Evolutionary conservation across 2,329 filamentous ascomycete genomes (phyloP), one percentile per base, ranked within the genome.

Genomic region (Beauveria sp.): DNA sequence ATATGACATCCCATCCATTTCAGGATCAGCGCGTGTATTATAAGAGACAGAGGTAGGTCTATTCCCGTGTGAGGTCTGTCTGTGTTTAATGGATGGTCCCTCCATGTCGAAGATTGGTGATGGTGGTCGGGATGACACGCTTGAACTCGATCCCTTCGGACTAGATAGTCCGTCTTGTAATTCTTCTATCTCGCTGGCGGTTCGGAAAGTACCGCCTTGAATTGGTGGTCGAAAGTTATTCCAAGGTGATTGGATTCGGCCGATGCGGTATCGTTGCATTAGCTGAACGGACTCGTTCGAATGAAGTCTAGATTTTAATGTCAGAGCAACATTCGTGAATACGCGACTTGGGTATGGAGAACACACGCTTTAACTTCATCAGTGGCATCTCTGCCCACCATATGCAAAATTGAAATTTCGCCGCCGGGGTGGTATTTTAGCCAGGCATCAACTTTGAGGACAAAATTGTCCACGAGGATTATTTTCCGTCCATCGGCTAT

Each of bases 321-420:
- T 68, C 28, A 68, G 65, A n/a, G 61, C 18, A 49, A 59, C 28
- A 28, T 14, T 16, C 22, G 49, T 38, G 5, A 55, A 16, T 38
- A 49, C 16, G 51, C 22, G 7, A 1, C 24, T 42, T 51, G 14
- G 18, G 6, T 14, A 31, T 16, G 31, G 22, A 43, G 18, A 51
- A 80, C 88, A 56, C 82, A 97, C 91, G 88, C 90, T 73, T 88
- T 91, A 64, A 98, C 88, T 76, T 98, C 95, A 74, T 97, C 93
- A 12, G 93, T 97, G 56, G 91, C 93, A 84, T 96, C 92, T 75
- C 89, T 86, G 64, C 92, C 92, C 64, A 98, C 85, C 91, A 97
- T 95, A 72, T 99, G 95, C 72, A 86, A 80, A 66, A 99, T 96
- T 60, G 93, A 85, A 76, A 92, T 95, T 69, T 93, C 88, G 67